Evolutionary conservation across 306 rosid genomes (phyloP).

Genomic region (Medicago truncatula): MtrunA17r5.0-ANR NC_053043.1:15157501-15158000

Average conservation of each 20-base stretch:
- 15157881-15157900: no score
- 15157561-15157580: neutral
- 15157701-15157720: no score
- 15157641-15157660: neutral
- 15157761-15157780: neutral
- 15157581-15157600: slow-evolving; percentile 3
- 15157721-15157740: neutral
- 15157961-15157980: no score
- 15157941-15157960: slow-evolving; percentile 6
- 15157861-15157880: neutral
- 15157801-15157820: neutral
- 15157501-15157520: neutral
- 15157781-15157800: neutral
- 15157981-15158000: no score
- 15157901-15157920: no score
- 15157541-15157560: neutral
- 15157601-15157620: neutral
- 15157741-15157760: neutral
- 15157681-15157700: neutral
- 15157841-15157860: neutral
- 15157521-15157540: neutral
- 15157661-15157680: neutral
- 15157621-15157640: neutral
- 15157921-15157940: slow-evolving; percentile 48
- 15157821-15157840: neutral